phyloP scores from a whole-genome alignment of 495 filamentous ascomycete genomes.

The Penicillium angulare region DNA sequence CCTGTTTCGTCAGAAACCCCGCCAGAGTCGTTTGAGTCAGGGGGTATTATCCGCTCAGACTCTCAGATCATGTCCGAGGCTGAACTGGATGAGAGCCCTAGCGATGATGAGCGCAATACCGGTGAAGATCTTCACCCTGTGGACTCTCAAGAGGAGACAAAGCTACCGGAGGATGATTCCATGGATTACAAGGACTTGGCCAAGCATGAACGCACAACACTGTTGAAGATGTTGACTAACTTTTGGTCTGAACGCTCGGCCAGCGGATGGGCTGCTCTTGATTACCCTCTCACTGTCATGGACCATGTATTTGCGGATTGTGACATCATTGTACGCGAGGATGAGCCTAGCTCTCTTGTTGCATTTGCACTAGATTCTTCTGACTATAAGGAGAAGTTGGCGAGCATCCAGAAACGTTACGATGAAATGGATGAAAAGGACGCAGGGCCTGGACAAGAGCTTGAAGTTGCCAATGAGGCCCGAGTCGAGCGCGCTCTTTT shows the following conservation, averaged over 20 bases:
- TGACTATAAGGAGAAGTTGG: conserved; percentile 80
- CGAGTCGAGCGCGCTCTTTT: conserved; percentile 72
- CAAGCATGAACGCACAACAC: conserved; percentile 84
- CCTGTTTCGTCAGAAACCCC: conserved; percentile 24
- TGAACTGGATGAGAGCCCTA: conserved; percentile 60
- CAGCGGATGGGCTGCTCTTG: conserved; percentile 90
- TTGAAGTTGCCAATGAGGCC: conserved; percentile 50
- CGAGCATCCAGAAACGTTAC: conserved; percentile 62
- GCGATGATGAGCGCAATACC: conserved; percentile 65
- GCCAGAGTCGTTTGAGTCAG: conserved; percentile 47
- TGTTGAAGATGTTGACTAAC: conserved; percentile 91
- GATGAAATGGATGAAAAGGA: conserved; percentile 35
- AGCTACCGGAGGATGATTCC: conserved; percentile 54
- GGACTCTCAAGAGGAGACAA: conserved; percentile 60
- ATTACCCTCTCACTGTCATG: conserved; percentile 82
- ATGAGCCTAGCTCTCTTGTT: conserved; percentile 94
- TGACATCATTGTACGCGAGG: conserved; percentile 95
- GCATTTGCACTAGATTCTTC: conserved; percentile 84
- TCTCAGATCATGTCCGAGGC: conserved; percentile 62
- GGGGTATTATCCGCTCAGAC: conserved; percentile 45
- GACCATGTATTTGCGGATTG: conserved; percentile 97
- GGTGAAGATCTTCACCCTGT: conserved; percentile 66
- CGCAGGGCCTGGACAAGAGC: conserved; percentile 17
- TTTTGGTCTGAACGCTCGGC: conserved; percentile 99
- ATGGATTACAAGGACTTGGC: conserved; percentile 72